Percentiles rank a stretch among this genome's conserved stretches.
These are phyloP conservation scores for Pseudodiploospora longispora DNA, from an alignment of 2,329 filamentous ascomycete species.

Conservation along the genomic window DNA sequence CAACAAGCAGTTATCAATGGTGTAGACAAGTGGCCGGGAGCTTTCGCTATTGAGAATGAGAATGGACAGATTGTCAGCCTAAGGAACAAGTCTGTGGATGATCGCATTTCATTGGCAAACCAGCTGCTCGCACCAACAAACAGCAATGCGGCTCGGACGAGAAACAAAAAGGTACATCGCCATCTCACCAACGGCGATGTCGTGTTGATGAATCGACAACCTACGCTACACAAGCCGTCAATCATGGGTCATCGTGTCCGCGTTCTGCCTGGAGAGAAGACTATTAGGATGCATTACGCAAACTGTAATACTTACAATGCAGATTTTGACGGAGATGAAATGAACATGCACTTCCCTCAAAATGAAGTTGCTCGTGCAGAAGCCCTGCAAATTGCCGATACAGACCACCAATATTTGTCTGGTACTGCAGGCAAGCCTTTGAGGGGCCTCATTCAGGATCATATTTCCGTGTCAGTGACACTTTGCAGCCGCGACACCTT, in stretches of 20 bases:
- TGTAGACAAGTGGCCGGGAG: slow-evolving; percentile 87
- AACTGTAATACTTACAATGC: slow-evolving; percentile 99
- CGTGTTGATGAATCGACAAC: slow-evolving; percentile 97
- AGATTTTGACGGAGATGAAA: slow-evolving; percentile 98
- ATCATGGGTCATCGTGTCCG: slow-evolving; percentile 97
- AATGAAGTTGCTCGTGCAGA: slow-evolving; percentile 92
- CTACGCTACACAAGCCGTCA: slow-evolving; percentile 94
- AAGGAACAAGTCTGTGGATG: slow-evolving; percentile 77
- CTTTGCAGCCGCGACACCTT: slow-evolving; percentile 88
- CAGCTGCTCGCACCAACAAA: slow-evolving; percentile 82
- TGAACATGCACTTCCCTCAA: slow-evolving; percentile 99
- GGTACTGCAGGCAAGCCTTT: slow-evolving; percentile 89
- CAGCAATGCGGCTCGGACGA: slow-evolving; percentile 62
- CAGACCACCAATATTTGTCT: slow-evolving; percentile 93
- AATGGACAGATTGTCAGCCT: slow-evolving; percentile 86
- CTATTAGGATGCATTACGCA: slow-evolving; percentile 98
- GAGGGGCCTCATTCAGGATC: slow-evolving; percentile 94
- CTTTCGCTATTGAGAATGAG: slow-evolving; percentile 90
- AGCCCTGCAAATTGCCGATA: slow-evolving; percentile 87
- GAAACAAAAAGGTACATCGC: slow-evolving; percentile 93
- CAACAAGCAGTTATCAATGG: slow-evolving; percentile 96
- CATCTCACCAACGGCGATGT: slow-evolving; percentile 96
- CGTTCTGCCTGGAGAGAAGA: slow-evolving; percentile 89
- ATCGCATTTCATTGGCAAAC: slow-evolving; percentile 83
- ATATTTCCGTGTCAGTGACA: slow-evolving; percentile 88